A percentile compares a stretch with the other conserved stretches of the same genome.
Conservation (phyloP, 805 yeast genomes). For the Middelhovenomyces tepae region DNA sequence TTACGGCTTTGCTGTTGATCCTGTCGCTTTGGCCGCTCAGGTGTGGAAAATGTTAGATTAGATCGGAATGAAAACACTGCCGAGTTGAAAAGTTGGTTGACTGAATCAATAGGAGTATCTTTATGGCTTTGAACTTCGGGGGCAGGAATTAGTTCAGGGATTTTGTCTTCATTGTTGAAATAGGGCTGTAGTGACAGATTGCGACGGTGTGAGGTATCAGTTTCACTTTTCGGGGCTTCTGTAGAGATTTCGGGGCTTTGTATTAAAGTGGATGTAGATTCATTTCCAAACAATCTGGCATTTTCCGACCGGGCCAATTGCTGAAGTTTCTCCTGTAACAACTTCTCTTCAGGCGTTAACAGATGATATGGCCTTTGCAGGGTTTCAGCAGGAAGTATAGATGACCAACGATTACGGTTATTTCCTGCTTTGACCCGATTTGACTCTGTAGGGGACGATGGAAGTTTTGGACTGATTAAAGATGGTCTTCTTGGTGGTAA, state of each 20-base stretch:
- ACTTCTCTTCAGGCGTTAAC: slow-evolving; percentile 19
- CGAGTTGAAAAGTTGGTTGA: not conserved
- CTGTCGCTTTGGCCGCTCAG: not conserved
- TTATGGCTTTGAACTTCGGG: not conserved
- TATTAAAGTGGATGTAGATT: not conserved
- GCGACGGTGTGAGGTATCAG: not conserved
- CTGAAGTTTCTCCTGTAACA: slow-evolving; percentile 19
- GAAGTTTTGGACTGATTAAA: too few relatives aligned
- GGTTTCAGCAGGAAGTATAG: too few relatives aligned
- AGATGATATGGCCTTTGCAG: too few relatives aligned
- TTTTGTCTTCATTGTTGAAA: slow-evolving; percentile 2
- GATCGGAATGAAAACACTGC: not conserved
- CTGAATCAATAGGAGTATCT: not conserved
- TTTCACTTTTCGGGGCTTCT: not conserved
- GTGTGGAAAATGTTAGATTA: not conserved
- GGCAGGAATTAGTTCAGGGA: not conserved
- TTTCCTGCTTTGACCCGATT: too few relatives aligned
- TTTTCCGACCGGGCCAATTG: slow-evolving; percentile 23
- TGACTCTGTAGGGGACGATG: too few relatives aligned
- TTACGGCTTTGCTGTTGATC: not conserved
- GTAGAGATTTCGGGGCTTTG: slow-evolving; percentile 2
- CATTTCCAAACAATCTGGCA: slow-evolving; percentile 13
- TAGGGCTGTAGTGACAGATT: slow-evolving; percentile 2
- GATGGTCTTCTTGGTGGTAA: too few relatives aligned
- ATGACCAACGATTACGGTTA: too few relatives aligned